phyloP scores from a whole-genome alignment of 1,284 basidiomycete species.

The Sphaerobolus stellatus region DNA sequence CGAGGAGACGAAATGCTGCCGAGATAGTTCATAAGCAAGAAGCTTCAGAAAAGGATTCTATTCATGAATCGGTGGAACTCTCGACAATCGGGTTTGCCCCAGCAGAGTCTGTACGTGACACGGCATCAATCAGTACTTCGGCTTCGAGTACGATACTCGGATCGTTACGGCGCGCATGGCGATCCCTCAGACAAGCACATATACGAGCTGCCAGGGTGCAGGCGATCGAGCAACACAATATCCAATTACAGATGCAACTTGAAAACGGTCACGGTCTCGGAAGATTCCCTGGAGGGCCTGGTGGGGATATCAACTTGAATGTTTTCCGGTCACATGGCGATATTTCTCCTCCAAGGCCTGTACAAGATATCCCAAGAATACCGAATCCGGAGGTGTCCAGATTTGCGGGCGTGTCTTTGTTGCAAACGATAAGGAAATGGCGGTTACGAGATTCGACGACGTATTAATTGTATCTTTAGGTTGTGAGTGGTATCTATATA shows the following conservation, averaged over 20 bases:
- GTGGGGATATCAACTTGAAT: slow-evolving; percentile 17
- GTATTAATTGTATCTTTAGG: slow-evolving; percentile 41
- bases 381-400: not conserved
- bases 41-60: slow-evolving; percentile 8
- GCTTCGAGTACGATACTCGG: slow-evolving; percentile 31
- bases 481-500: not conserved
- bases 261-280: slow-evolving; percentile 69
- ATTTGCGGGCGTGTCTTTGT: slow-evolving; percentile 42
- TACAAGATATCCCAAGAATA: slow-evolving; percentile 16
- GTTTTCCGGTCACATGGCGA: slow-evolving; percentile 10
- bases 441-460: slow-evolving; percentile 70
- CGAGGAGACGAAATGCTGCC: slow-evolving; percentile 1
- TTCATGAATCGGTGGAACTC: slow-evolving; percentile 1
- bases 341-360: slow-evolving; percentile 2
- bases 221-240: slow-evolving; percentile 61
- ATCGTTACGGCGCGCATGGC: slow-evolving; percentile 52
- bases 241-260: slow-evolving; percentile 38
- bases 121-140: slow-evolving; percentile 11
- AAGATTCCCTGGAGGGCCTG: slow-evolving; percentile 40
- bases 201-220: slow-evolving; percentile 63
- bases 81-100: no score
- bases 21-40: not conserved
- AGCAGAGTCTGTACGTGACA: no score
- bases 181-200: slow-evolving; percentile 61
- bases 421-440: slow-evolving; percentile 73